Conservation (phyloP, 805 yeast species). For the Wickerhamiella azyma region DNA sequence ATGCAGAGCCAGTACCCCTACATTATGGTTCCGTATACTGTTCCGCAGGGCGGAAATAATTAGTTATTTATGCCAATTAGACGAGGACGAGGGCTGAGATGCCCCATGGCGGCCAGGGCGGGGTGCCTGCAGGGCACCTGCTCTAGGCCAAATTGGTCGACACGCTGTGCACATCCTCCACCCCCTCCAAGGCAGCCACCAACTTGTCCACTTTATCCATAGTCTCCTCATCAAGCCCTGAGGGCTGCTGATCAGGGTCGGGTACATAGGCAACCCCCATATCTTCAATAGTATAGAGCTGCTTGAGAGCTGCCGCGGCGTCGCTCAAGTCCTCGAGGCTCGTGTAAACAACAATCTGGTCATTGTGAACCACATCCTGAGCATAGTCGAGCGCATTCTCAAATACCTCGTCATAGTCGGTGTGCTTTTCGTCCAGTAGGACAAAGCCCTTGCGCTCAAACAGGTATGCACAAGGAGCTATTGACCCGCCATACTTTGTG, state of each 20-base stretch:
- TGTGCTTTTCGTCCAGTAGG: constrained; percentile 29
- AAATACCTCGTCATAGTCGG: constrained; percentile 47
- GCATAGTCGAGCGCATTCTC: constrained; percentile 63
- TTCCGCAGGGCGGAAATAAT: constrained; percentile 6
- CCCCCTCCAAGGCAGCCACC: constrained; percentile 47
- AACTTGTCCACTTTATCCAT: constrained; percentile 43
- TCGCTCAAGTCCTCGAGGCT: constrained; percentile 50
- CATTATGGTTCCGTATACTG: constrained; percentile 7
- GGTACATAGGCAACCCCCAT: constrained; percentile 59
- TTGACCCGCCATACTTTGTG: constrained; percentile 43
- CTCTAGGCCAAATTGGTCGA: constrained; percentile 47
- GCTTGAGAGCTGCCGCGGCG: constrained; percentile 45
- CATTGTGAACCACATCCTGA: constrained; percentile 34
- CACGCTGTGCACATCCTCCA: constrained; percentile 74
- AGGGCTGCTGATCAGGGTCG: constrained; percentile 48
- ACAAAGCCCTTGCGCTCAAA: constrained; percentile 71
- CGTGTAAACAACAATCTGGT: constrained; percentile 38
- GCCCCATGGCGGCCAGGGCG: not conserved
- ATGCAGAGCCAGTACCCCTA: constrained; percentile 1
- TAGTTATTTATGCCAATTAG: constrained; percentile 3
- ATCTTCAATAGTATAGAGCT: constrained; percentile 49
- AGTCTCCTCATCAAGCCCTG: constrained; percentile 41
- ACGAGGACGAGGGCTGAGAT: not conserved
- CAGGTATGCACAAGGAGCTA: constrained; percentile 66
- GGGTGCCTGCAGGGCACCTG: too few relatives aligned